Percentiles rank a stretch among this genome's conserved stretches.
phyloP scores from a whole-genome alignment of 192 early-diverging fungal species.

The Backusella macrospora region DNA sequence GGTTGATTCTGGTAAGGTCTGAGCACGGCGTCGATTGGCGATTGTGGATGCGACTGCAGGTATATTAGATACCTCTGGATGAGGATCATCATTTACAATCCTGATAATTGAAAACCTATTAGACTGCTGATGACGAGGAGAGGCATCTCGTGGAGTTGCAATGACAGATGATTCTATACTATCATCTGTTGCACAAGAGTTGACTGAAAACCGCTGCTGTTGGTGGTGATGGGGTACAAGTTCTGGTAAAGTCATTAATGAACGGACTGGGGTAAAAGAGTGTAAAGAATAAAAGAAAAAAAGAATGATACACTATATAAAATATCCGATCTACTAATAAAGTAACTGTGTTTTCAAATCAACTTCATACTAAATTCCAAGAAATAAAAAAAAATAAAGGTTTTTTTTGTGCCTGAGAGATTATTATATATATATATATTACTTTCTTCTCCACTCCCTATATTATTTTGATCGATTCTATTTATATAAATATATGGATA shows the following conservation, averaged over 20 bases:
- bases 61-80: background rate
- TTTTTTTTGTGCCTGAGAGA: background rate
- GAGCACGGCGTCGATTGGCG: constrained; percentile 1
- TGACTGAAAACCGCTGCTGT: constrained; percentile 8
- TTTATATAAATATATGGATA: too few relatives aligned
- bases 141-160: constrained; percentile 26
- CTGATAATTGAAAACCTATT: constrained; percentile 24
- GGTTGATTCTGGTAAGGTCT: background rate
- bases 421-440: background rate
- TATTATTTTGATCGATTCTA: background rate
- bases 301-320: background rate
- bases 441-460: background rate
- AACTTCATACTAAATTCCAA: constrained; percentile 6
- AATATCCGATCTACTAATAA: constrained; percentile 5
- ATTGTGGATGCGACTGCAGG: constrained; percentile 16
- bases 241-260: background rate
- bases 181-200: constrained; percentile 32
- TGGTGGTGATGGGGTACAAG: background rate
- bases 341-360: background rate
- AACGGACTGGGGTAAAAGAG: constrained; percentile 7
- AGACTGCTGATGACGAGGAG: constrained; percentile 14
- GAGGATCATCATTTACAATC: constrained; percentile 18
- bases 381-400: background rate
- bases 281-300: background rate
- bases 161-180: constrained; percentile 25